Evolutionary conservation across 805 yeast genomes (phyloP), one percentile per base, ranked within the genome.

Genomic region (Yarrowia sp.): DNA sequence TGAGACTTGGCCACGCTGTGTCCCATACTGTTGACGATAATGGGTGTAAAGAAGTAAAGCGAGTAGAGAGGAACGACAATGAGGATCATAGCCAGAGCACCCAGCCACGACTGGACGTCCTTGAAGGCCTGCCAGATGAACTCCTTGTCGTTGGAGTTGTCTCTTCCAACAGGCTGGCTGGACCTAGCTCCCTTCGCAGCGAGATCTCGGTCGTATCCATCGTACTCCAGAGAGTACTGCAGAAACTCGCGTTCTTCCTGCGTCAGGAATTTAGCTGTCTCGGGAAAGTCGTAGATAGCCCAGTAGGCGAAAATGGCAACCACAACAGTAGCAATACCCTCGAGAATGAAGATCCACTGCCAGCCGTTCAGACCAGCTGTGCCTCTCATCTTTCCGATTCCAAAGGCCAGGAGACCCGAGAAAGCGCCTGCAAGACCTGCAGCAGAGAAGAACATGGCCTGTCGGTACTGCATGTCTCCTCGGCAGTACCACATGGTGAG

Each of bases 1-100:
- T 78, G 76, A 5, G 81, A 90, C 53, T 79, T 76, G 67, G 80
- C 84, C 7, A 86, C 85, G 6, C 87, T 81, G 75, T 84, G 77
- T 25, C 85, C 85, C 76, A 82, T 73, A 60, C 77, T 71, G 38
- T 72, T 74, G 66, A 82, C 81, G 65, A 82, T 82, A 22, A 82
- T 75, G 62, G 85, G 83, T 22, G 85, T 81, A 68, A 82, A 82
- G 68, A 78, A 82, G n/a, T 85, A 85, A 66, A 82, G 81, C 36
- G 85, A 82, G 65, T 83, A 83, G 24, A 84, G 74, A 27, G 86
- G 86, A 66, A 81, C 78, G 65, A 82, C 79, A 64, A 53, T 36
- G 18, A 53, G 33, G 22, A 36, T 35, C 59, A 53, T 53, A 2
- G 18, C 25, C 19, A 53, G 59, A 16, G 59, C 44, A 9, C 82